These are phyloP conservation scores for Wickerhamiella kazuoi DNA, from an alignment of 805 yeast species.

Conservation along the genomic window DNA sequence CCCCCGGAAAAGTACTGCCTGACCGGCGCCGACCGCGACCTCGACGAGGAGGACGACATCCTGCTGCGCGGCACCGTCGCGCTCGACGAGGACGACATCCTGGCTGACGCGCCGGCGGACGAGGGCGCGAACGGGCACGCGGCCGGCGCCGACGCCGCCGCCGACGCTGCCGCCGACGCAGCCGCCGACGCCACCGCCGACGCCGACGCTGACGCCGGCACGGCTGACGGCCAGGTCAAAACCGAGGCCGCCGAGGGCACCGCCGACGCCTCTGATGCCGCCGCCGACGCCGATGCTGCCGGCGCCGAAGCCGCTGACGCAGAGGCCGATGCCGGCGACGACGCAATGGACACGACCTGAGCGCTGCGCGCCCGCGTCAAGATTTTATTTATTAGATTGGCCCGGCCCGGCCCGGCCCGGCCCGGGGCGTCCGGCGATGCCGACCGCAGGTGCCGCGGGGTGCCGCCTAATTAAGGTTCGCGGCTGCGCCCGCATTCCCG, in stretches of 20 bases:
- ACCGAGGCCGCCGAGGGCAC: background rate
- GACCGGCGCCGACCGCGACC: conserved; percentile 63
- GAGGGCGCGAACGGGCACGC: background rate
- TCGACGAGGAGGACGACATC: conserved; percentile 30
- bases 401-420: no score
- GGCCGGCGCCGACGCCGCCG: background rate
- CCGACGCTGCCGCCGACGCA: background rate
- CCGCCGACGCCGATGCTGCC: background rate
- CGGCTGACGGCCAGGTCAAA: background rate
- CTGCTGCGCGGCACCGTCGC: conserved; percentile 9
- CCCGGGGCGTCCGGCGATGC: no score
- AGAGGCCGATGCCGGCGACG: background rate
- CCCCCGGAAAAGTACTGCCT: conserved; percentile 97
- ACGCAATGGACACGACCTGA: background rate
- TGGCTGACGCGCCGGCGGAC: background rate
- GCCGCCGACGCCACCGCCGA: background rate
- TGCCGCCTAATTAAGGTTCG: no score
- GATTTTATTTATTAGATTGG: background rate
- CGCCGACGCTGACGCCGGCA: background rate
- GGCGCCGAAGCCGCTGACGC: background rate
- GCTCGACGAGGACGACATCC: background rate
- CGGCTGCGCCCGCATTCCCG: no score
- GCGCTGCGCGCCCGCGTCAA: background rate
- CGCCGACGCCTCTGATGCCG: background rate
- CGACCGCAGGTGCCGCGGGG: no score